These are phyloP conservation scores for Lagerstroemia speciosa DNA, from an alignment of 345 rosid genomes.

Conservation along the genomic window DNA sequence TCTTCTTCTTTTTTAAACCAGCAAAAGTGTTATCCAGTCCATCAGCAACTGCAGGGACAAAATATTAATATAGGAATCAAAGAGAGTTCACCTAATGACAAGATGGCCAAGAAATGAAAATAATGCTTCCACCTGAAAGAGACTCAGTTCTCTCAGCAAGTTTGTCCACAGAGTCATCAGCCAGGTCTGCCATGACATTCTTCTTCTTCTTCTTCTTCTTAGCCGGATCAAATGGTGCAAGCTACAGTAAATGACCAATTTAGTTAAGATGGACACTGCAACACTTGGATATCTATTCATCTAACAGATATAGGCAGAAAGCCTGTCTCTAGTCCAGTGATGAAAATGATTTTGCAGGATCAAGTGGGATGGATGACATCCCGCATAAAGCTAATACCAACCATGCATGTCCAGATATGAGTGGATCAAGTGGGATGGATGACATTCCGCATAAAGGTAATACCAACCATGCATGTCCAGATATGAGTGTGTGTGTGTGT, in stretches of 20 bases:
- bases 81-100: background rate
- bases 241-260: constrained; percentile 23
- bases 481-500: too few species aligned
- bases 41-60: constrained; percentile 44
- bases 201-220: constrained; percentile 99
- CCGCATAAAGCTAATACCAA: too few species aligned
- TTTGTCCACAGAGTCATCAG: constrained; percentile 55
- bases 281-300: background rate
- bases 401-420: too few species aligned
- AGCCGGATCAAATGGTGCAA: constrained; percentile 80
- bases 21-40: constrained; percentile 62
- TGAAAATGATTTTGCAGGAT: too few species aligned
- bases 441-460: too few species aligned
- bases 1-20: constrained; percentile 94
- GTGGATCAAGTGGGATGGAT: too few species aligned
- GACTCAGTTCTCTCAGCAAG: constrained; percentile 65
- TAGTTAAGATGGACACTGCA: background rate
- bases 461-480: too few species aligned
- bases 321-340: too few species aligned
- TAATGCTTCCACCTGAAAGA: constrained; percentile 32
- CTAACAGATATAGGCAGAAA: background rate
- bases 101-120: background rate
- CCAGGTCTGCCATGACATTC: constrained; percentile 47
- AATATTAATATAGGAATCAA: background rate
- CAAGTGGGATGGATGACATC: too few species aligned